A percentile compares a stretch with the other conserved stretches of the same genome.
These are phyloP conservation scores for Plasmodium yoelii DNA, from an alignment of 169 alveolate species.

Conservation along the genomic window DNA sequence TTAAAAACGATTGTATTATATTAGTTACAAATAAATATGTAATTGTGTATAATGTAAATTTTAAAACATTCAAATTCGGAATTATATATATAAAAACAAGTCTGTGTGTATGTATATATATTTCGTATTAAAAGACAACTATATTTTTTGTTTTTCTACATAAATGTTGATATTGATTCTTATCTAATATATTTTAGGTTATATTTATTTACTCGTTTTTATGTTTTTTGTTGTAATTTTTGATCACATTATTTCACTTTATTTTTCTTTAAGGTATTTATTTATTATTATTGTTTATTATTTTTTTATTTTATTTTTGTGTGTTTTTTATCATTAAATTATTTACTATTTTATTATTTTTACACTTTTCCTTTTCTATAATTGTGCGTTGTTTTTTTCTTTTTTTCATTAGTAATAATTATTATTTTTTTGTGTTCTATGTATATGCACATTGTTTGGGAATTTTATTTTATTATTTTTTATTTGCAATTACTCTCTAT, in stretches of 20 bases:
- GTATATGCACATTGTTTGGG: constrained; percentile 40
- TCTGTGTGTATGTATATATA: constrained; percentile 36
- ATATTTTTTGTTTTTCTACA: constrained; percentile 38
- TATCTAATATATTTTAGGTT: constrained; percentile 12
- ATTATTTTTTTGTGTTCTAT: constrained; percentile 27
- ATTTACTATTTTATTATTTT: background rate
- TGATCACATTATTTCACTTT: constrained; percentile 15
- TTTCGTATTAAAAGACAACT: constrained; percentile 4
- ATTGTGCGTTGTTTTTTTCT: background rate
- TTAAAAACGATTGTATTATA: no score
- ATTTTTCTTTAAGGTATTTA: constrained; percentile 23
- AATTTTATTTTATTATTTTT: background rate
- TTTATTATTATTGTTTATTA: constrained; percentile 23
- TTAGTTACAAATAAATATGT: background rate
- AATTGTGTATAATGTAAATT: background rate
- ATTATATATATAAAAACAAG: constrained; percentile 3
- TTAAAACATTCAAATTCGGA: background rate
- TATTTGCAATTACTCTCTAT: constrained; percentile 62
- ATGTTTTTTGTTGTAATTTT: constrained; percentile 9
- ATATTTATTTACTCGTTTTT: constrained; percentile 11
- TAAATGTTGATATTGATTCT: constrained; percentile 17
- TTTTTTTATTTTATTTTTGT: constrained; percentile 21
- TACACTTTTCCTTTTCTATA: constrained; percentile 4
- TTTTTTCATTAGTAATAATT: background rate
- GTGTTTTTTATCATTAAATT: background rate